Base-by-base conservation (phyloP, 2,329 filamentous ascomycete species). In the Colletotrichum euphorbiae region DNA sequence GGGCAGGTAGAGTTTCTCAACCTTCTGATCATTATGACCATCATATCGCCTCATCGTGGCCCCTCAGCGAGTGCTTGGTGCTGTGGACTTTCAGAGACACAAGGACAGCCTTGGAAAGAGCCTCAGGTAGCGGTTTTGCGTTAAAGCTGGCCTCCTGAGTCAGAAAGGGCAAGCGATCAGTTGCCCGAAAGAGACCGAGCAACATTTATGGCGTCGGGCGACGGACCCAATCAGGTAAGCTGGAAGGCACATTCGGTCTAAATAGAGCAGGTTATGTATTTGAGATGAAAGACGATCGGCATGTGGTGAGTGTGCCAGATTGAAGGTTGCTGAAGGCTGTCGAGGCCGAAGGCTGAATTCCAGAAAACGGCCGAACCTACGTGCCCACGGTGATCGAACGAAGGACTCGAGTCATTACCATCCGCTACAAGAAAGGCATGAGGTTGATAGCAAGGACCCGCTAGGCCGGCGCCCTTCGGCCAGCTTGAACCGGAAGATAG, bases 121-220 rank as follows among this genome's bases (percentile, higher is more conserved):
- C n/a, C 60, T 21, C 24, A 19, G 17, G 54, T 69, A 69, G 61
- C 52, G 54, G 66, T 69, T 66, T 69, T 65, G 61, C 43, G 42
- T 69, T 45, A 17, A 46, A 55, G 17, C 38, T 45, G 61, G 17
- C 36, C 40, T 46, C 46, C 40, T 17, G 66, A 68, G 40, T 65
- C 66, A 66, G 66, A 40, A 55, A 48, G 55, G 15, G 33, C 36
- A 6, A 56, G 17, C 33, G 38, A n/a, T 17, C 31, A 40, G 4
- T 15, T 36, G 61, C 40, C 52, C 46, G 8, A 65, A 28, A 19
- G 33, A 55, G 61, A 36, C 65, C 65, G 48, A 65, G 66, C 66
- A 36, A 56, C 40, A 33, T 17, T 13, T 45, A 57, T 40, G 45
- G 65, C 46, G 48, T 58, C 56, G 51, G 48, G 54, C 33, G 8